Evolutionary conservation across 768 basidiomycete species (phyloP).

Genomic region (Phanerochaete sordida): DNA sequence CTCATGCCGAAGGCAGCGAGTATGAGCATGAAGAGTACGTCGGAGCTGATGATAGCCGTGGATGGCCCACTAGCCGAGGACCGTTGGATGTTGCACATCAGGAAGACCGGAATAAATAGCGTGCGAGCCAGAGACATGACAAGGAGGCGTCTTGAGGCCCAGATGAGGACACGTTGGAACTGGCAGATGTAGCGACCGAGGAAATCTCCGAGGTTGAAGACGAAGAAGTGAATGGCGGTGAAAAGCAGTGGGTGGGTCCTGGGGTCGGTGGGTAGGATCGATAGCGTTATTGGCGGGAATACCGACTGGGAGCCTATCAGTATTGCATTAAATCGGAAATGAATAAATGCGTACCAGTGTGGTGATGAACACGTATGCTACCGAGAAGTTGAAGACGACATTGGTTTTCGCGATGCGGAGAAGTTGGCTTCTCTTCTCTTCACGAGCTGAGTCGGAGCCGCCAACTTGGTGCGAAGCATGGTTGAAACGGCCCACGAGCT

Average conservation of each 20-base stretch:
- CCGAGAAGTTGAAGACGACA: conserved; percentile 63
- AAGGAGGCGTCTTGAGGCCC: conserved; percentile 63
- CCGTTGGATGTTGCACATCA: conserved; percentile 83
- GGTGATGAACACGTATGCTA: conserved; percentile 71
- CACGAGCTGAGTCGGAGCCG: not conserved
- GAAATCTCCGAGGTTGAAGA: conserved; percentile 74
- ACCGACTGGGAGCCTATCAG: conserved; percentile 54
- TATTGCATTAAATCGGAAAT: not conserved
- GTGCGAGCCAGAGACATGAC: conserved; percentile 64
- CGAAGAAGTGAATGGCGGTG: conserved; percentile 70
- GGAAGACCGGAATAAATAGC: conserved; percentile 80
- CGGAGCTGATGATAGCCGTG: conserved; percentile 66
- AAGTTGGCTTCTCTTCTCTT: conserved; percentile 39
- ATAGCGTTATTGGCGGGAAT: conserved; percentile 82
- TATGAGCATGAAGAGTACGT: conserved; percentile 70
- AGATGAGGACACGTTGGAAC: conserved; percentile 60
- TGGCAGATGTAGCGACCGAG: conserved; percentile 66
- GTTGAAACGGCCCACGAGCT: conserved; percentile 40
- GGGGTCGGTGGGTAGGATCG: conserved; percentile 63
- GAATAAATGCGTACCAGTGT: conserved; percentile 60
- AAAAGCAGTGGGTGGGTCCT: conserved; percentile 79
- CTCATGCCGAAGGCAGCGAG: conserved; percentile 71
- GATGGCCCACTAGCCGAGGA: conserved; percentile 27
- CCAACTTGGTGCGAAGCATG: not conserved
- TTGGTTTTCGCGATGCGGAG: conserved; percentile 62